Evolutionary conservation across 2,329 filamentous ascomycete genomes (phyloP), one percentile per base, ranked within the genome.

Genomic region (Chaetomiaceae sp.): DNA sequence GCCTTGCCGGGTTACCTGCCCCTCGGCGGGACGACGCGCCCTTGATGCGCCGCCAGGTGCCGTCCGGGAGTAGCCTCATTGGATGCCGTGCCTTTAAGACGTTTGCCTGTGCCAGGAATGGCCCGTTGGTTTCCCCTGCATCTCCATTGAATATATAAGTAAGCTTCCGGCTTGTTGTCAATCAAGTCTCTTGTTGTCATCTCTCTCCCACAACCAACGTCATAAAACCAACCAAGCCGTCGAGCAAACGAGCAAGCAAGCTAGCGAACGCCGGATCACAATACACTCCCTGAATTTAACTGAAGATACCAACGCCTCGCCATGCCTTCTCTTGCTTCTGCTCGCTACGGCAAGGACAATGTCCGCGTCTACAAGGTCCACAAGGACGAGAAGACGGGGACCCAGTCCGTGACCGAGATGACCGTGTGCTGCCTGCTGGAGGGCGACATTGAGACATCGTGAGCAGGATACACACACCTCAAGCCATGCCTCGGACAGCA

Each of bases 361-460:
- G 86, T 99, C 78, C 91, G 93, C 65, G 83, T 99, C 63, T 95
- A 87, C 82, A 99, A 99, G 73, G 90, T 96, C 64, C 79, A 95
- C 65, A 83, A 83, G 63, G 83, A 97, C 68, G 75, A 82, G 66
- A 75, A 82, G 63, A 86, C 87, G 16, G 86, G 87, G 50, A 76
- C 82, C 19, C 92, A 99, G 70, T 87, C 85, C 7, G 88, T 97
- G 60, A 87, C 86, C 37, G 93, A 99, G 72, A 95, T 96, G 86
- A 96, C 90, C 35, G 87, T 99, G 62, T 88, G 88, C 73, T 89
- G 90, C 57, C 78, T 97, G 45, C 81, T 99, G 25, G 90, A 97
- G 74, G 93, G 93, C 61, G 87, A 90, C 53, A 96, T 99, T 62
- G 88, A 93, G 48, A 81, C 76, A 50, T 88, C 87, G 83, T 88